Base-by-base conservation (phyloP, 495 filamentous ascomycete genomes). In the Daldinia bambusicola region DNA sequence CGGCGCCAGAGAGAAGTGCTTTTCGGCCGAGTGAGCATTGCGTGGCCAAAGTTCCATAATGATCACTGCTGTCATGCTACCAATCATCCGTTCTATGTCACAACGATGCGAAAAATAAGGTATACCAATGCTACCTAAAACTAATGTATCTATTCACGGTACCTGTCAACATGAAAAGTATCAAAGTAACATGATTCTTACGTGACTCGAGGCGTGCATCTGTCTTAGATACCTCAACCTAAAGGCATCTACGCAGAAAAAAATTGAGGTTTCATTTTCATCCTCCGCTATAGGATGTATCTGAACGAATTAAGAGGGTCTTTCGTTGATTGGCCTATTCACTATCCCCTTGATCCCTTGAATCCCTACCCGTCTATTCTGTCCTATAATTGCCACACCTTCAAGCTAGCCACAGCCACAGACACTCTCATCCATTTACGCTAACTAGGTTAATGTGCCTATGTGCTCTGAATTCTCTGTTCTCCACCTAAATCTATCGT, bases 361-460 rank as follows among this genome's bases (percentile, higher is more conserved):
- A 3, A 26, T 26, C 26, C 26, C 18, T 48, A 48, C 7, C 16
- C 12, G 16, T 48, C 18, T 56, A 20, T 41, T 51, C 52, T 22
- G 34, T 66, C 18, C 31, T 55, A 71, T 67, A 63, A 26, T 32
- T 61, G 70, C 66, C 70, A 66, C 70, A 65, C 26, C 36, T 67
- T 59, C 41, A 32, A 63, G 52, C 43, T 45, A 37, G 22, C 12
- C 65, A 67, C 63, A 62, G 59, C 63, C 63, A 62, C 64, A 68
- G 9, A 13, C 22, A 26, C 26, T 26, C 48, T 40, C 26, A 16
- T 6, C 43, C 7, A n/a, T 38, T 45, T 48, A 66, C n/a, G 2
- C 61, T 53, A 37, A 6, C 12, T 41, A 14, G n/a, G 38, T 14
- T 4, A 6, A 1, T 14, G 6, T 43, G 13, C 37, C 2, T 38